Conservation (phyloP, 495 filamentous ascomycete species). For the Xylaria bambusicola region DNA sequence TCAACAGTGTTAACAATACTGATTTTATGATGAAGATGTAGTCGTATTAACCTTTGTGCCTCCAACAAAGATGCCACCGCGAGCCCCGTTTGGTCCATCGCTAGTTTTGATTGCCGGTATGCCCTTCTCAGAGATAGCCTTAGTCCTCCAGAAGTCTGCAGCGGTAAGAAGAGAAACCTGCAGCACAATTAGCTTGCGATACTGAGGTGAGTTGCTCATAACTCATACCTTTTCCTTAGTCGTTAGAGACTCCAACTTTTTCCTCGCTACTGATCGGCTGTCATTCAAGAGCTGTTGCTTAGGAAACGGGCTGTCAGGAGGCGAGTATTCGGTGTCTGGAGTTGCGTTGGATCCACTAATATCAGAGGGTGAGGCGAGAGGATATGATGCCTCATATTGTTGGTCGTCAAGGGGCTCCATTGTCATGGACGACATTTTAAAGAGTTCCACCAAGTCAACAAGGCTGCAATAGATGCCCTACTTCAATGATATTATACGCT, state of each 20-base stretch:
- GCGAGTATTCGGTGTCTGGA: constrained; percentile 53
- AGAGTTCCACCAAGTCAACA: background rate
- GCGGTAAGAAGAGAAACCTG: constrained; percentile 64
- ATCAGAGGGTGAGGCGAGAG: constrained; percentile 41
- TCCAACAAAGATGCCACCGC: constrained; percentile 67
- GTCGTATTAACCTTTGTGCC: constrained; percentile 57
- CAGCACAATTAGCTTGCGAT: constrained; percentile 26
- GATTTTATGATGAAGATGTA: constrained; percentile 22
- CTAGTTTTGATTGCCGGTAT: constrained; percentile 74
- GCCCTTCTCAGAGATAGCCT: constrained; percentile 63
- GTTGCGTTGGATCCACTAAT: constrained; percentile 48
- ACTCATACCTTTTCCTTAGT: constrained; percentile 55
- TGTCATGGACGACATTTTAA: background rate
- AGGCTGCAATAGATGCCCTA: background rate
- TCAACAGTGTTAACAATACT: constrained; percentile 36
- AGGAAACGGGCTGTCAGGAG: constrained; percentile 47
- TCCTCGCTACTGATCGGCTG: constrained; percentile 39
- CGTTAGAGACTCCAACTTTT: constrained; percentile 48
- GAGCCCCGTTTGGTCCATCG: constrained; percentile 78
- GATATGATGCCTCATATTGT: constrained; percentile 36
- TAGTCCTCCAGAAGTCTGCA: constrained; percentile 79
- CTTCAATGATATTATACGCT: background rate
- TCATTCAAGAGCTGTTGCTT: constrained; percentile 28
- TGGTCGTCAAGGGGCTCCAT: constrained; percentile 32
- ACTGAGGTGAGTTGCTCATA: background rate